Base-by-base conservation (phyloP, 164 flowering plant species). In the Amborella trichopoda region DNA sequence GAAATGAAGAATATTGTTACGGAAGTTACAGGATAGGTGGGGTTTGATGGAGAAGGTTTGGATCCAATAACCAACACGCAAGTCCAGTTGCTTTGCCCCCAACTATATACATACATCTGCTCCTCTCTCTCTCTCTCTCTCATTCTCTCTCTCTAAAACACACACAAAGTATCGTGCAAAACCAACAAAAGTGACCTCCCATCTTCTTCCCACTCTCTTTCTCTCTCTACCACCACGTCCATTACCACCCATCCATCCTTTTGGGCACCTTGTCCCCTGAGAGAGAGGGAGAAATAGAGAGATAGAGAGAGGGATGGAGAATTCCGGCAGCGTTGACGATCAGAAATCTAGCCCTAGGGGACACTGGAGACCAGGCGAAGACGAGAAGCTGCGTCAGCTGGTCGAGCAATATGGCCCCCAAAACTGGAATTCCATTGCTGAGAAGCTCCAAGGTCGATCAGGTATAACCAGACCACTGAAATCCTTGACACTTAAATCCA, bases 311-410 rank as follows among this genome's bases (percentile, higher is more conserved):
- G 41, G 19, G 5, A 6, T 37, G n/a, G 19, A 21, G n/a, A 8
- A 5, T 10, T 14, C 68, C 2, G 43, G 22, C 26, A 12, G 4
- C 16, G 39, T 46, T 40, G 71, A 71, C 30, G 74, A 69, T 18
- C 59, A 53, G 0, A 69, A 56, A 47, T 55, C 53, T 26, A 79
- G 90, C 27, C 81, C 87, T 5, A 61, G 95, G 40, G 94, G 94
- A 5, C 94, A 84, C 58, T 84, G 94, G 94, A 58, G 89, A 55
- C 89, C 94, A 0, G 80, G 82, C 5, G 94, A 84, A 66, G 94
- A 84, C 44, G 83, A 73, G 20, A 84, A 65, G 42, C 83, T 84
- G 55, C 61, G 68, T 32, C 72, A 73, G 46, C 76, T 84, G 16
- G 89, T 84, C 1, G 72, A 76, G 32, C 78, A 75, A 48, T 70